Percentiles rank a stretch among this genome's conserved stretches.
Evolutionary conservation across 192 early-diverging fungal species (phyloP).

Genomic region (Pilobolus umbonatus): DNA sequence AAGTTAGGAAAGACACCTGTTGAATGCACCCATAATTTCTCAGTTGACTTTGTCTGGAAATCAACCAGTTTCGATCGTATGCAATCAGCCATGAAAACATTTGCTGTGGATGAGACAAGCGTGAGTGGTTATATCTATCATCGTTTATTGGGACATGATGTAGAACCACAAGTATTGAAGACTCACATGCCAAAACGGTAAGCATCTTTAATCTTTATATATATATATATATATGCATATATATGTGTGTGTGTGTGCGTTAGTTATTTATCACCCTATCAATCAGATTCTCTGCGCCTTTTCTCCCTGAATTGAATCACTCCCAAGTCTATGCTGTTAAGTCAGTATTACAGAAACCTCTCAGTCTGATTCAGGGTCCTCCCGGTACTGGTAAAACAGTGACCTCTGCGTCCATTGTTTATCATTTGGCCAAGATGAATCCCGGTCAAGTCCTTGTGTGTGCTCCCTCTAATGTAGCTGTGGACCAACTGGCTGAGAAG

Average conservation of each 20-base stretch:
- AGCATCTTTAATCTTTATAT: not conserved
- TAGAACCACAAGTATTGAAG: conserved; percentile 79
- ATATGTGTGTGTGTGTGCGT: not conserved
- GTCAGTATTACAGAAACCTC: conserved; percentile 84
- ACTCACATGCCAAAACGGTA: conserved; percentile 76
- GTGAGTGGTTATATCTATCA: conserved; percentile 97
- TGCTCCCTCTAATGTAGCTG: conserved; percentile 98
- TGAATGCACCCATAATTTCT: conserved; percentile 84
- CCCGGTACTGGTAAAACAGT: conserved; percentile 99
- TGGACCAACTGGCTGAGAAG: conserved; percentile 97
- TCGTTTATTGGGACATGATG: conserved; percentile 89
- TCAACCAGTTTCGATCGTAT: conserved; percentile 95
- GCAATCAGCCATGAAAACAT: conserved; percentile 94
- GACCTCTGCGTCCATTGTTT: conserved; percentile 95
- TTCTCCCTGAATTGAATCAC: conserved; percentile 93
- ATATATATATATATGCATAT: not conserved
- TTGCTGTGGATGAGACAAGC: conserved; percentile 91
- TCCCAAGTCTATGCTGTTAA: conserved; percentile 96
- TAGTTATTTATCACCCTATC: not conserved
- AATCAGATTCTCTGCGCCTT: conserved; percentile 76
- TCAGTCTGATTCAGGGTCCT: conserved; percentile 94
- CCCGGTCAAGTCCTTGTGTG: conserved; percentile 92
- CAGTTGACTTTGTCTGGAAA: conserved; percentile 99
- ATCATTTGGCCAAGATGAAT: conserved; percentile 91
- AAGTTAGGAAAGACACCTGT: conserved; percentile 64